Evolutionary conservation across 805 yeast species (phyloP).

Genomic region (Brettanomyces naardenensis): DNA sequence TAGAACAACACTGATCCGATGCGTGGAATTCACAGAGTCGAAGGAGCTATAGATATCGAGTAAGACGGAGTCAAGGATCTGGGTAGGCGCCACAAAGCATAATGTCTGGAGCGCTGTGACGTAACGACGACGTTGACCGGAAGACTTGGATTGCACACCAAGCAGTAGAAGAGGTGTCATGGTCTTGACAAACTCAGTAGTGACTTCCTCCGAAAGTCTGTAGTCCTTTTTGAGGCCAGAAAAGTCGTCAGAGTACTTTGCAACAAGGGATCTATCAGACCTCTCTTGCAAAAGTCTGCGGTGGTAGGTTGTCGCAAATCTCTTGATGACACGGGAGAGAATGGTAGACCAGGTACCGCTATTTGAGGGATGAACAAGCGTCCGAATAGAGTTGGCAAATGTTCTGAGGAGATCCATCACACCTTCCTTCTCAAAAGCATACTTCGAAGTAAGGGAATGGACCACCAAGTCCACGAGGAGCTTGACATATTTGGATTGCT

Average conservation of each 20-base stretch:
- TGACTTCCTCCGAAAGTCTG: constrained; percentile 18
- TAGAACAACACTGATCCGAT: constrained; percentile 68
- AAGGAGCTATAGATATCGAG: constrained; percentile 74
- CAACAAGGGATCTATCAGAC: constrained; percentile 24
- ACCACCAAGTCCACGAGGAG: constrained; percentile 38
- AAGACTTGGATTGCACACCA: constrained; percentile 75
- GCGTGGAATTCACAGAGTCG: constrained; percentile 61
- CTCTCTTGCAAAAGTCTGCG: constrained; percentile 46
- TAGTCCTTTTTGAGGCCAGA: constrained; percentile 17
- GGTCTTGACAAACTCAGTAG: constrained; percentile 22
- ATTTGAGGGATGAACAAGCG: constrained; percentile 89
- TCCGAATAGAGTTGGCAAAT: constrained; percentile 60
- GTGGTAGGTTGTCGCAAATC: constrained; percentile 53
- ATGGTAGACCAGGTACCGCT: constrained; percentile 80
- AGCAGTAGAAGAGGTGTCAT: constrained; percentile 49
- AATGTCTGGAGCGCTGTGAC: constrained; percentile 54
- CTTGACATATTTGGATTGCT: constrained; percentile 19
- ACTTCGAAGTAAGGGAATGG: constrained; percentile 51
- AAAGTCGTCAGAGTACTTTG: constrained; percentile 15
- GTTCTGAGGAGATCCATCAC: constrained; percentile 45
- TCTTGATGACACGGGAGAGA: constrained; percentile 57
- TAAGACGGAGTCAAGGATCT: constrained; percentile 45
- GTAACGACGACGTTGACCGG: constrained; percentile 47
- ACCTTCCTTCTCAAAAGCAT: constrained; percentile 32
- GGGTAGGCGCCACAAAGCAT: constrained; percentile 51